Base-by-base conservation (phyloP, 345 rosid species). In the Salix caprea region DNA sequence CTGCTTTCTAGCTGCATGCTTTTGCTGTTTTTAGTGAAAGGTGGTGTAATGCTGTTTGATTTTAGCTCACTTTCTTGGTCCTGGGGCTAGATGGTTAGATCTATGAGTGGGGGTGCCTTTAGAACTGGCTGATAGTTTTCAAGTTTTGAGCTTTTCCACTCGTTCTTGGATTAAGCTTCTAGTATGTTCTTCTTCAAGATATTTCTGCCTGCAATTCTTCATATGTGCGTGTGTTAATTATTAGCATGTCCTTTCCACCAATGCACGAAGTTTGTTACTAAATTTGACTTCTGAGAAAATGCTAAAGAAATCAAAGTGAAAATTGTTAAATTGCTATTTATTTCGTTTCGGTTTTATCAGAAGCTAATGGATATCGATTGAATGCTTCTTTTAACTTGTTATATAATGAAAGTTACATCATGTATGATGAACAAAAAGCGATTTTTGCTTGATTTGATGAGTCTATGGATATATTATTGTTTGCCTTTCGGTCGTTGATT, bases 81-180 rank as follows among this genome's bases (percentile, higher is more conserved):
- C 56, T 36, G 69, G 58, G 72, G 80, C 32, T 69, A 26, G 72
- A 52, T 79, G 44, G 44, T 32, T 82, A 68, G 89, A 88, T 88
- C 85, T 72, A 50, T 37, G 21, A 34, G 30, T 67, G 42, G 71
- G 64, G 64, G 67, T 34, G 44, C 77, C 79, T 10, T 72, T 75
- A 13, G 15, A 69, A 19, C 37, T 21, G 75, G n/a, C 64, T 61
- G 11, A 68, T 64, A 14, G 39, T 77, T 30, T 2, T 16, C 44
- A 54, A 69, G 37, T 70, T 65, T 26, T 64, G 42, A 50, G 18
- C 32, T 80, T 75, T 70, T 73, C 65, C 67, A 42, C 46, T 37
- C 21, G 15, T 80, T 23, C 30, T 37, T 71, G 26, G 52, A 32
- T 71, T 52, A 66, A 40, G 58, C 28, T 56, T 5, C 65, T 65